Conservation (phyloP, 768 basidiomycete species). For the Leccinum variicolor region DNA sequence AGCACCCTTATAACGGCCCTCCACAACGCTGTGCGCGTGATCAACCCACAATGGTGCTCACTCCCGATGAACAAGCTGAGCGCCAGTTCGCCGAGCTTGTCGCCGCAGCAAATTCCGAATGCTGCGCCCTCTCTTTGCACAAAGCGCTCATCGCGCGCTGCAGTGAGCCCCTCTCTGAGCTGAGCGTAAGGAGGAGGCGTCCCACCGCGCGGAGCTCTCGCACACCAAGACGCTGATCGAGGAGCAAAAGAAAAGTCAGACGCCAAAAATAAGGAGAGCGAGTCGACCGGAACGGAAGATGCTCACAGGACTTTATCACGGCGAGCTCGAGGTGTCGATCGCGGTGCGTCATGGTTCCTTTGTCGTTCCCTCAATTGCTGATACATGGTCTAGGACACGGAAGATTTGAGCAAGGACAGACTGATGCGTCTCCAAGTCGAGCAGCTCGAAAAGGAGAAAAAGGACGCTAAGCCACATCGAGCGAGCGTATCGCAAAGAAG, state of each 20-base stretch:
- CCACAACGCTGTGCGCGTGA: too few species aligned
- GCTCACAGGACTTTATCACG: constrained; percentile 80
- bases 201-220: constrained; percentile 65
- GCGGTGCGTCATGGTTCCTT: constrained; percentile 46
- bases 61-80: too few species aligned
- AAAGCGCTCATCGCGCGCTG: too few species aligned
- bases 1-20: too few species aligned
- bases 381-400: constrained; percentile 56
- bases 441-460: constrained; percentile 66
- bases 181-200: constrained; percentile 82
- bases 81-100: constrained; percentile 16
- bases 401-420: constrained; percentile 79
- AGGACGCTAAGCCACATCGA: constrained; percentile 40
- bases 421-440: constrained; percentile 89
- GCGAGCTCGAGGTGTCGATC: constrained; percentile 67
- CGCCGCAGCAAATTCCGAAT: too few species aligned
- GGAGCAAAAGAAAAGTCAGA: constrained; percentile 59
- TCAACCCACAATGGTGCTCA: too few species aligned
- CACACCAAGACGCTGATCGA: constrained; percentile 72
- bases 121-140: too few species aligned
- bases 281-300: constrained; percentile 59
- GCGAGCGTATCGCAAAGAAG: constrained; percentile 89
- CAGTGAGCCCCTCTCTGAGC: constrained; percentile 39
- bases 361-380: not conserved
- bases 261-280: constrained; percentile 56